phyloP scores from a whole-genome alignment of 495 filamentous ascomycete species.

The Penicillium samsonianum region DNA sequence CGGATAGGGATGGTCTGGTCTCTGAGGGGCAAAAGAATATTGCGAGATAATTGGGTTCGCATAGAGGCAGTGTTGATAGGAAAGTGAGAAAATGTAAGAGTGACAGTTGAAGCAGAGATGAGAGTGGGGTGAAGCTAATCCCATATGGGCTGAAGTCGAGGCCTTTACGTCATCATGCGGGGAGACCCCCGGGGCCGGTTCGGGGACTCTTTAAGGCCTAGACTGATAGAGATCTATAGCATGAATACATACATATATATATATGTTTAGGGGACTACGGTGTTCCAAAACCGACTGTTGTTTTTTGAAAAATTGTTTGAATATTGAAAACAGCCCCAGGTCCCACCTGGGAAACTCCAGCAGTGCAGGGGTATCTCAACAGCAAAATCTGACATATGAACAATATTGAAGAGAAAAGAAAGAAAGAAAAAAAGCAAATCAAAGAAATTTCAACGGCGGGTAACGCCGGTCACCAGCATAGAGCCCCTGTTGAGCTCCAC shows the following conservation, averaged over 20 bases:
- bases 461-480: conserved; percentile 62
- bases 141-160: background rate
- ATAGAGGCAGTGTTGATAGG: conserved; percentile 11
- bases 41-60: conserved; percentile 47
- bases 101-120: background rate
- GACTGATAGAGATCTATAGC: background rate
- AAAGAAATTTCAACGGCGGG: conserved; percentile 23
- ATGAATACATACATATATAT: background rate
- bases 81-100: background rate
- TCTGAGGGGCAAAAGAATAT: conserved; percentile 38
- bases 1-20: conserved; percentile 23
- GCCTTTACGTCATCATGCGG: conserved; percentile 35
- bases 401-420: conserved; percentile 1
- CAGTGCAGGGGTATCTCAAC: conserved; percentile 14
- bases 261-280: background rate
- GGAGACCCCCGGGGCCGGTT: conserved; percentile 6
- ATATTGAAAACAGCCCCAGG: background rate
- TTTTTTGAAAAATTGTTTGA: background rate
- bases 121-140: conserved; percentile 11
- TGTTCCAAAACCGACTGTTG: too few relatives aligned
- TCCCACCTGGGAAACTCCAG: conserved; percentile 8
- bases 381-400: background rate
- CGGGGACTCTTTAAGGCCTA: conserved; percentile 4
- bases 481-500: conserved; percentile 67
- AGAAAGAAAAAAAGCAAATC: background rate